phyloP scores from a whole-genome alignment of 106 monocot species.

The Alisma plantagoaquatica region DNA sequence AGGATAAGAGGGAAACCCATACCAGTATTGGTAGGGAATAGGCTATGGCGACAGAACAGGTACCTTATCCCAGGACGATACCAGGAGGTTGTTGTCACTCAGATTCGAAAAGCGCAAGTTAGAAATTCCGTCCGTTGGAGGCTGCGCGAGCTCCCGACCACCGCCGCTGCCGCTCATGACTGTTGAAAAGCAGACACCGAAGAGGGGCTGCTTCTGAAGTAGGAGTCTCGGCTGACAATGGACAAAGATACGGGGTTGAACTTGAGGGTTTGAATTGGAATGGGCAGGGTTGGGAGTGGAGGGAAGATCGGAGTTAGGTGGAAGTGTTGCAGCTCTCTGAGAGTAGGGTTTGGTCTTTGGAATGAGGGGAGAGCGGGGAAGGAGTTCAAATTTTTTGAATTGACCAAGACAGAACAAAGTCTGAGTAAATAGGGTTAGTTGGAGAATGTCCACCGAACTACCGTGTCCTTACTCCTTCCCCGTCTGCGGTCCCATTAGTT shows the following conservation, averaged over 20 bases:
- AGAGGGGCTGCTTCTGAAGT: too few relatives aligned
- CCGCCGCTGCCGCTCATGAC: constrained; percentile 9
- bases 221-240: too few relatives aligned
- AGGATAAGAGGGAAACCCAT: neutral
- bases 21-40: neutral
- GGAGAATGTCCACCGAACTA: too few relatives aligned
- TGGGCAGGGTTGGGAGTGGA: too few relatives aligned
- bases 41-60: constrained; percentile 7
- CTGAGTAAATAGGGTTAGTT: too few relatives aligned
- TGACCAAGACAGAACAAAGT: neutral
- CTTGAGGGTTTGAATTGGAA: too few relatives aligned
- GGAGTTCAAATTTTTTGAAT: neutral
- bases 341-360: neutral
- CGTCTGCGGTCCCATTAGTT: too few relatives aligned
- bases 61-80: constrained; percentile 97
- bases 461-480: too few relatives aligned
- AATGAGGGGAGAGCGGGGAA: neutral
- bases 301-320: too few relatives aligned
- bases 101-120: constrained; percentile 96
- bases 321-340: neutral
- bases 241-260: too few relatives aligned
- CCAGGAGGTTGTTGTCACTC: constrained; percentile 92
- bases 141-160: constrained; percentile 63
- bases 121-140: constrained; percentile 85
- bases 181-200: too few relatives aligned